These are phyloP conservation scores for Tricholoma matsutake DNA, from an alignment of 768 basidiomycete species.

Conservation along the genomic window DNA sequence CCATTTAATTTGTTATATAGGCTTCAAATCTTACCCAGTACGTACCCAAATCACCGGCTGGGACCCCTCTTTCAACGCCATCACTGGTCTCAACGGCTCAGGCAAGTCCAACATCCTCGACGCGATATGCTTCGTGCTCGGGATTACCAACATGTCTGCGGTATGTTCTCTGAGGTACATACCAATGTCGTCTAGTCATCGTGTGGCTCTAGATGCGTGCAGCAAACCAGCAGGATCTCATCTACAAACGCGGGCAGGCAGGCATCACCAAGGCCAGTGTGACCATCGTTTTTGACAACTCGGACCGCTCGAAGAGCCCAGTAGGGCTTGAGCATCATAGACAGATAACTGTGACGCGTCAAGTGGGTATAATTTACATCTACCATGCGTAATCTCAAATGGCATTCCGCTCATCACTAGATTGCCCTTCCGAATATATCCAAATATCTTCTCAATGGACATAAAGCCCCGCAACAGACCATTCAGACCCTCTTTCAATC, in stretches of 20 bases:
- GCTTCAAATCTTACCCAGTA: slow-evolving; percentile 98
- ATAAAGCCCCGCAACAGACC: slow-evolving; percentile 81
- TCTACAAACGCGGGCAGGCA: slow-evolving; percentile 98
- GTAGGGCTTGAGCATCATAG: slow-evolving; percentile 73
- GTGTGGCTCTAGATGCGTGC: slow-evolving; percentile 74
- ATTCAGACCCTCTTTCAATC: slow-evolving; percentile 94
- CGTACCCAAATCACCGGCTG: slow-evolving; percentile 95
- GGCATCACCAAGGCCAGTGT: slow-evolving; percentile 97
- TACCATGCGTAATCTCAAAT: not conserved
- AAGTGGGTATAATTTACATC: slow-evolving; percentile 47
- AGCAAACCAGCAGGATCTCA: slow-evolving; percentile 93
- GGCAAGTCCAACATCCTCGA: slow-evolving; percentile 99
- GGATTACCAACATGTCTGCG: slow-evolving; percentile 95
- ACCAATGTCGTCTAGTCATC: not conserved
- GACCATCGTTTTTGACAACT: slow-evolving; percentile 98
- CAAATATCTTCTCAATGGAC: slow-evolving; percentile 95
- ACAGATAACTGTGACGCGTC: slow-evolving; percentile 96
- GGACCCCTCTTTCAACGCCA: slow-evolving; percentile 98
- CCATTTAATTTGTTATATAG: slow-evolving; percentile 33
- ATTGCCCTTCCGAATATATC: slow-evolving; percentile 91
- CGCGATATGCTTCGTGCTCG: slow-evolving; percentile 98
- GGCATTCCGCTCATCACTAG: slow-evolving; percentile 34
- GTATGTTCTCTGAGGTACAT: slow-evolving; percentile 37
- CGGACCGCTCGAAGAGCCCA: slow-evolving; percentile 81
- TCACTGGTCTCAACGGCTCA: slow-evolving; percentile 93